These are phyloP conservation scores for Fusarium algeriense DNA, from an alignment of 2,329 filamentous ascomycete genomes.

Conservation along the genomic window DNA sequence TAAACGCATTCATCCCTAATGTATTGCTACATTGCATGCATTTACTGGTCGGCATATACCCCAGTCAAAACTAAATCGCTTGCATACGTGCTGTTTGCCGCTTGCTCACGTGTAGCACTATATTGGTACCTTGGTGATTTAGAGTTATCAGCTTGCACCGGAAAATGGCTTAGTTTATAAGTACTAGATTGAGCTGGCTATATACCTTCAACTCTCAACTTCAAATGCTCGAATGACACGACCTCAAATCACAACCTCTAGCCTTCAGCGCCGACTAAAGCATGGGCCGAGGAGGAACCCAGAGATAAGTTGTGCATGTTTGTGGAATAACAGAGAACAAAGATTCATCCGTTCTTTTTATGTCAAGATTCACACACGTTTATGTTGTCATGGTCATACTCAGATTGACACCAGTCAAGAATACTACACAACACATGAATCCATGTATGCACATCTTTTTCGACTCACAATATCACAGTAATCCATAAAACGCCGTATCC, in stretches of 20 bases:
- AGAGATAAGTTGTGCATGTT: no score
- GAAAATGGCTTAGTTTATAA: not conserved
- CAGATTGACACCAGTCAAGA: not conserved
- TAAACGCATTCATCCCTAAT: no score
- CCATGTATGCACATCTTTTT: not conserved
- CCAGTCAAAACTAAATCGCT: not conserved
- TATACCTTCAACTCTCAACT: no score
- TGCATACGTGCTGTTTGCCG: not conserved
- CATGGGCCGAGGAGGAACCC: no score
- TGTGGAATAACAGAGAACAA: no score
- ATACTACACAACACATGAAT: not conserved
- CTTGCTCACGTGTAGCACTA: constrained; percentile 1
- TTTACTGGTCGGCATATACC: not conserved
- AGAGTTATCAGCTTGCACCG: not conserved
- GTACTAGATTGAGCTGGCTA: no score
- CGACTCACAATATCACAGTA: not conserved
- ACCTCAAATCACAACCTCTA: not conserved
- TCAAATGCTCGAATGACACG: not conserved
- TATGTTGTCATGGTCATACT: not conserved
- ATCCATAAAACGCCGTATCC: constrained; percentile 24
- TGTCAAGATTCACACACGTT: not conserved
- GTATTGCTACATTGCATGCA: not conserved
- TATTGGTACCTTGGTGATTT: not conserved
- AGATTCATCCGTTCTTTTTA: not conserved
- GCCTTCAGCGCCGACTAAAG: no score